Evolutionary conservation across 768 basidiomycete species (phyloP).

Genomic region (Leccinum subgranulosum): DNA sequence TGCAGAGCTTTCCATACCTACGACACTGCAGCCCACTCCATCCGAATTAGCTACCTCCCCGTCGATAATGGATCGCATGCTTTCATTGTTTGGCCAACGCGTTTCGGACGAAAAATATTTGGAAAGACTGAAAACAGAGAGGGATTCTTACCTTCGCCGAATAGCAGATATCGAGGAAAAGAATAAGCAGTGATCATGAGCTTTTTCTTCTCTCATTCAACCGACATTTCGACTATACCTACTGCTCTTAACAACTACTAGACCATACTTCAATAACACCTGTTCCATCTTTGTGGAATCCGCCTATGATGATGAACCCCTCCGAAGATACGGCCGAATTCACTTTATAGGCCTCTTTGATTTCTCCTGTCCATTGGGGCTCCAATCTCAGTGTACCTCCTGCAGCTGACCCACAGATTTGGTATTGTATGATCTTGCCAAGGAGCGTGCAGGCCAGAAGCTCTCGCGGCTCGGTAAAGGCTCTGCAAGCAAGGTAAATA

Average conservation of each 20-base stretch:
- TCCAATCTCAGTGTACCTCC: slow-evolving; percentile 40
- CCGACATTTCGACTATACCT: background rate
- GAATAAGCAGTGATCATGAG: slow-evolving; percentile 17
- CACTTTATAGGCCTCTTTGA: slow-evolving; percentile 52
- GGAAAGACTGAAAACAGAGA: slow-evolving; percentile 50
- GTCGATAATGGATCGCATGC: slow-evolving; percentile 37
- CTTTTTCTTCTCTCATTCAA: background rate
- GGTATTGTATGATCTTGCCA: slow-evolving; percentile 52
- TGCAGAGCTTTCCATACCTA: slow-evolving; percentile 1
- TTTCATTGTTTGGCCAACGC: slow-evolving; percentile 32
- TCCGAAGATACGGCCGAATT: slow-evolving; percentile 56
- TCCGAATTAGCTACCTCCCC: background rate
- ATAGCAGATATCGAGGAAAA: slow-evolving; percentile 56
- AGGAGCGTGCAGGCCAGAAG: slow-evolving; percentile 60
- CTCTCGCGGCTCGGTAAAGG: slow-evolving; percentile 44
- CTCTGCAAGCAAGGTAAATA: slow-evolving; percentile 32
- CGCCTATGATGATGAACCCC: slow-evolving; percentile 55
- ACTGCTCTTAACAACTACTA: slow-evolving; percentile 3
- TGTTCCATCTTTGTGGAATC: slow-evolving; percentile 52
- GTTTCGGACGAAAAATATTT: slow-evolving; percentile 76
- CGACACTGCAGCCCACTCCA: slow-evolving; percentile 15
- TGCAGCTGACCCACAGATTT: slow-evolving; percentile 38
- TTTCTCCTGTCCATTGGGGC: slow-evolving; percentile 46
- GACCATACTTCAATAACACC: slow-evolving; percentile 67
- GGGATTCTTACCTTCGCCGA: slow-evolving; percentile 50